Evolutionary conservation across 306 rosid species (phyloP).

Genomic region (Castanospermum australe): DNA sequence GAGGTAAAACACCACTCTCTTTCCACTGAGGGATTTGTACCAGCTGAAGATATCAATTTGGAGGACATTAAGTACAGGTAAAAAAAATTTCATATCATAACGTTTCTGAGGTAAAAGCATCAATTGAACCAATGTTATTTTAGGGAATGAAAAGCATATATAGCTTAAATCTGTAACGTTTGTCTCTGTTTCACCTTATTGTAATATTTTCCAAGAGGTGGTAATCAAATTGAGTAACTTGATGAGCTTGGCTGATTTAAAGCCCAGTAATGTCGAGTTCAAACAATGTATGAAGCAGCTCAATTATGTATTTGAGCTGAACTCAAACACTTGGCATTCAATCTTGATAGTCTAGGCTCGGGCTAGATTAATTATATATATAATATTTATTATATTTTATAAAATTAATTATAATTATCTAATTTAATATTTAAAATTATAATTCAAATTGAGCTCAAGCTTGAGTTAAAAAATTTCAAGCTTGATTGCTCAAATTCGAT

Average conservation of each 20-base stretch:
- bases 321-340: neutral
- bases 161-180: neutral
- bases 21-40: constrained; percentile 75
- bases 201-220: neutral
- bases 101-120: constrained; percentile 17
- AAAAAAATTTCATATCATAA: constrained; percentile 14
- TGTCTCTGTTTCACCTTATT: neutral
- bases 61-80: constrained; percentile 81
- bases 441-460: neutral
- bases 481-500: neutral
- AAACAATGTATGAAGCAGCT: neutral
- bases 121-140: neutral
- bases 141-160: neutral
- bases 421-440: neutral
- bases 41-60: constrained; percentile 68
- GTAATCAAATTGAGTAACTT: neutral
- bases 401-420: neutral
- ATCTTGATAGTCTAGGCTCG: neutral
- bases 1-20: constrained; percentile 77
- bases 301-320: neutral
- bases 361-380: neutral
- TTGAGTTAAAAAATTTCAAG: neutral
- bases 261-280: neutral
- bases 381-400: constrained; percentile 6
- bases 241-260: neutral